Percentiles rank a stretch among this genome's conserved stretches.
Conservation (phyloP, 2,329 filamentous ascomycete species). For the Xylaria sp. region DNA sequence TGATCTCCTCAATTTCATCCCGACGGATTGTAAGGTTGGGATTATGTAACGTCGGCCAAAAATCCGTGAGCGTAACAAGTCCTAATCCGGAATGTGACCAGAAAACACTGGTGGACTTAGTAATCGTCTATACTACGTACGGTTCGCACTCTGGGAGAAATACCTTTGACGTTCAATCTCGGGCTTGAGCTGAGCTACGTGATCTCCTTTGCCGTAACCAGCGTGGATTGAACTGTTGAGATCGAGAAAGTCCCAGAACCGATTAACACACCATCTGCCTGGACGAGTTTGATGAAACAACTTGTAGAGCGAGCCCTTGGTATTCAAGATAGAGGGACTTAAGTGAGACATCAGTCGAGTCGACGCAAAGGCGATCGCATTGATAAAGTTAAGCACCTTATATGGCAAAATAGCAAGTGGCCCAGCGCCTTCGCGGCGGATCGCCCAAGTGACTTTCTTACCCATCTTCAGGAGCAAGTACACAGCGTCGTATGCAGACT, state of each 20-base stretch:
- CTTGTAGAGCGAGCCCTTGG: slow-evolving; percentile 36
- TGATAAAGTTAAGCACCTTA: slow-evolving; percentile 39
- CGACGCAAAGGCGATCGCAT: slow-evolving; percentile 41
- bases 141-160: not conserved
- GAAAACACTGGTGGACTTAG: slow-evolving; percentile 40
- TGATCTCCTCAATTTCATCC: slow-evolving; percentile 35
- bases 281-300: slow-evolving; percentile 36
- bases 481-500: slow-evolving; percentile 47
- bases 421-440: slow-evolving; percentile 43
- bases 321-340: slow-evolving; percentile 43
- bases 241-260: slow-evolving; percentile 43
- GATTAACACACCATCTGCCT: slow-evolving; percentile 39
- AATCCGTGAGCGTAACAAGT: slow-evolving; percentile 40
- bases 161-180: slow-evolving; percentile 45
- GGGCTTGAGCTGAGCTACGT: slow-evolving; percentile 40
- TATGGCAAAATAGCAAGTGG: slow-evolving; percentile 41
- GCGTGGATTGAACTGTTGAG: slow-evolving; percentile 39
- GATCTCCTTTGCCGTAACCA: slow-evolving; percentile 41
- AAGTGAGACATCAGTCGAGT: slow-evolving; percentile 43
- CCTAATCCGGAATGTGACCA: slow-evolving; percentile 45
- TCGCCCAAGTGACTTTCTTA: slow-evolving; percentile 46
- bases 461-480: slow-evolving; percentile 44
- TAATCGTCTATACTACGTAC: not conserved
- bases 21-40: slow-evolving; percentile 38
- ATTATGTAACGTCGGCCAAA: slow-evolving; percentile 44